Evolutionary conservation across 306 rosid species (phyloP).

Genomic region (Fragaria ananassa): DNA sequence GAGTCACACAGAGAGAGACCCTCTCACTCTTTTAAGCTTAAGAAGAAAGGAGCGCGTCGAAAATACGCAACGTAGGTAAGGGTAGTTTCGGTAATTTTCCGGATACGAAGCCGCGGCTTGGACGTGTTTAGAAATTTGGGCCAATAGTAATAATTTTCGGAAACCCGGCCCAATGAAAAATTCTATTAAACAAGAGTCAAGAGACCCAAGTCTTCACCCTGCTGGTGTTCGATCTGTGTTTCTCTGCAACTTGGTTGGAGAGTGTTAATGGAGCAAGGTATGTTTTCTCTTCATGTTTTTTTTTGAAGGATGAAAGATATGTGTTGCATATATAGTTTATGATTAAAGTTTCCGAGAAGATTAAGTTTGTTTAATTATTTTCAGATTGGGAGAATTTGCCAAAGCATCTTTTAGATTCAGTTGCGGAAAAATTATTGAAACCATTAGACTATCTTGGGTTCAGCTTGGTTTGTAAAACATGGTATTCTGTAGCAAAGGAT

Average conservation of each 20-base stretch:
- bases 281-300: no score
- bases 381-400: constrained; percentile 11
- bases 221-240: neutral
- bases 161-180: no score
- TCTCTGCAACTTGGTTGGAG: neutral
- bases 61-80: constrained; percentile 27
- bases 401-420: neutral
- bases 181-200: no score
- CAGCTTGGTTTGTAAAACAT: neutral
- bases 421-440: neutral
- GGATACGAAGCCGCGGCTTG: neutral
- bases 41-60: constrained; percentile 36
- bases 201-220: no score
- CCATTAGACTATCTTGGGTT: neutral
- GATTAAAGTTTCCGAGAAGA: no score
- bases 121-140: constrained; percentile 2
- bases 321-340: no score
- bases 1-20: neutral
- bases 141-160: neutral
- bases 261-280: neutral
- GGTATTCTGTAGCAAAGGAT: neutral
- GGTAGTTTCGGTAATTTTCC: constrained; percentile 13
- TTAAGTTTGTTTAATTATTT: neutral
- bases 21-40: neutral
- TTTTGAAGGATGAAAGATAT: no score